Conservation (phyloP, 177 flowering plant genomes). For the Telopea speciosissima region DNA sequence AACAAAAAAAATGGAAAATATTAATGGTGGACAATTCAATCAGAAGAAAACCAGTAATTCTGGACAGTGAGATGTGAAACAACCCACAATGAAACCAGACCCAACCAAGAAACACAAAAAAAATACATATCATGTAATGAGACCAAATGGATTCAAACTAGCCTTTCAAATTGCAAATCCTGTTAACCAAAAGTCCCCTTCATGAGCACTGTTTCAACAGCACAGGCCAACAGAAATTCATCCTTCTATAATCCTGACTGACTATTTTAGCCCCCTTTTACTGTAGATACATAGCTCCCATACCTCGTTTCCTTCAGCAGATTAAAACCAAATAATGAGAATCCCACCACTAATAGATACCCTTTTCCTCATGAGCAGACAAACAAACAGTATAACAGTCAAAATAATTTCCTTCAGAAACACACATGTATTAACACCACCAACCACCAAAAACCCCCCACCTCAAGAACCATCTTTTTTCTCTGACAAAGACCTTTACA, state of each 20-base stretch:
- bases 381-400: constrained; percentile 1
- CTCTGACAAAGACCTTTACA: not conserved
- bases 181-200: constrained; percentile 11
- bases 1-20: constrained; percentile 14
- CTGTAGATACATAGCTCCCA: not conserved
- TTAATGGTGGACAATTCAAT: constrained; percentile 21
- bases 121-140: too few species aligned
- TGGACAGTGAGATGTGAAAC: constrained; percentile 31
- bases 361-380: not conserved
- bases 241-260: not conserved
- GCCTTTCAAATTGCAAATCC: too few species aligned
- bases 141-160: too few species aligned
- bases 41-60: constrained; percentile 26
- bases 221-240: constrained; percentile 21
- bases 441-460: not conserved
- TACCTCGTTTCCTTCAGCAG: not conserved
- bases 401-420: constrained; percentile 1
- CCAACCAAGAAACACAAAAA: constrained; percentile 27
- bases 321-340: not conserved
- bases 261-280: not conserved
- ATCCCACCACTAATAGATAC: not conserved
- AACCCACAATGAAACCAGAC: constrained; percentile 21
- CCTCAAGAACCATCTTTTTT: constrained; percentile 6
- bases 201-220: constrained; percentile 27
- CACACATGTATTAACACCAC: not conserved